Evolutionary conservation across 2,329 filamentous ascomycete genomes (phyloP).

Genomic region (Talaromyces marneffei): DNA sequence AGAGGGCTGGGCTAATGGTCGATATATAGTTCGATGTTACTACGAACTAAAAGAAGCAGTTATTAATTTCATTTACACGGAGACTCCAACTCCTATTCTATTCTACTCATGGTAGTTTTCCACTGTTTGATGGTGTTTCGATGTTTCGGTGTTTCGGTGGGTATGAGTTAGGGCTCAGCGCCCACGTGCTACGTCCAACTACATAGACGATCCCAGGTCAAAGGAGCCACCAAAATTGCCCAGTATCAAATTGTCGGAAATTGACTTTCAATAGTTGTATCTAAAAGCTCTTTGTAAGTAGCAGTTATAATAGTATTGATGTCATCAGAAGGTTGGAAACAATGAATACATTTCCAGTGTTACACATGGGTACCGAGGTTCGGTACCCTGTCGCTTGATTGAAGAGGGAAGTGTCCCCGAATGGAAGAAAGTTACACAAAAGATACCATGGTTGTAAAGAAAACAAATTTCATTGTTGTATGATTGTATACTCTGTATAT

Average conservation of each 20-base stretch:
- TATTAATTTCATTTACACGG: too few relatives aligned
- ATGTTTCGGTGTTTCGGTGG: neutral
- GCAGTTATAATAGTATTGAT: neutral
- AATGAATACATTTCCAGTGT: neutral
- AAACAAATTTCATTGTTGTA: neutral
- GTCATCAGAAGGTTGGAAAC: neutral
- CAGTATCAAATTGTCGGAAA: neutral
- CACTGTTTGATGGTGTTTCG: neutral
- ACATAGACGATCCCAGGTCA: neutral
- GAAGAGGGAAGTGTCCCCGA: neutral
- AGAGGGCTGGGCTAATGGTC: too few relatives aligned
- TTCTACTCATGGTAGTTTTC: too few relatives aligned
- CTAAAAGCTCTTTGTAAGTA: neutral
- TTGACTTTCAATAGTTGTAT: neutral
- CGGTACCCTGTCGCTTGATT: neutral
- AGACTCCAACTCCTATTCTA: too few relatives aligned
- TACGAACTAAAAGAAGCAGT: too few relatives aligned
- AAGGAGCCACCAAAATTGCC: neutral
- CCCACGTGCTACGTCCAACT: too few relatives aligned
- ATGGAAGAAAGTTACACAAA: neutral
- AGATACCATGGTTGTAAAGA: neutral
- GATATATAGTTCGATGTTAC: too few relatives aligned
- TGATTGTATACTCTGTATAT: neutral
- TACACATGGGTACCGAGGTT: neutral
- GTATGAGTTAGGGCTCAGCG: neutral